phyloP scores from a whole-genome alignment of 2,329 filamentous ascomycete species.

The Colletotrichum endophyticum region DNA sequence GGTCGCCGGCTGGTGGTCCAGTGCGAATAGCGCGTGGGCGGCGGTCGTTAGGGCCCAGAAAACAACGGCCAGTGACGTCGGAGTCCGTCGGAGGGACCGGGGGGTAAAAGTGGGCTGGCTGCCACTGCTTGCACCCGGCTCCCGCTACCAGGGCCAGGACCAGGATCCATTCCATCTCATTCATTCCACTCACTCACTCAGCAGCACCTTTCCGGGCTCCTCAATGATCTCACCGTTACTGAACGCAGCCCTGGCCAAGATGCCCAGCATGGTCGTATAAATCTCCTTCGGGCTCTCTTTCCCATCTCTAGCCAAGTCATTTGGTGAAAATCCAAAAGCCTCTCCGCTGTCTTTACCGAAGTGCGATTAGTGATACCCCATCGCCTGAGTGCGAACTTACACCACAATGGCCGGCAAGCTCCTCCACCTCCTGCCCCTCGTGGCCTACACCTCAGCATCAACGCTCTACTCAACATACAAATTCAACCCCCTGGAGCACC shows the following conservation, averaged over 20 bases:
- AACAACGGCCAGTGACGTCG: slow-evolving; percentile 9
- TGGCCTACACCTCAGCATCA: slow-evolving; percentile 20
- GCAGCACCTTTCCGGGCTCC: background rate
- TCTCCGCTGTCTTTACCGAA: background rate
- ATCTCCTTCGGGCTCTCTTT: background rate
- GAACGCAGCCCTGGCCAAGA: background rate
- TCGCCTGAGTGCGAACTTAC: background rate
- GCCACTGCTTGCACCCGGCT: background rate
- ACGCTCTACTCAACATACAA: slow-evolving; percentile 49
- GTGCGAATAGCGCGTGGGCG: background rate
- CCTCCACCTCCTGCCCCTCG: background rate
- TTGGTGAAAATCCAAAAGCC: background rate
- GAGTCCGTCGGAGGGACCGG: background rate
- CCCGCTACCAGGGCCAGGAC: background rate
- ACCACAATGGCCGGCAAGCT: background rate
- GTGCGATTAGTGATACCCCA: background rate
- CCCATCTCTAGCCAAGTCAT: background rate
- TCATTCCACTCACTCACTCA: background rate
- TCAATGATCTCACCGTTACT: slow-evolving; percentile 2
- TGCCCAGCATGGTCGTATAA: background rate
- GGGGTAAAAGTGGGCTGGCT: background rate
- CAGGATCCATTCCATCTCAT: background rate
- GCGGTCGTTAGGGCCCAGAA: background rate
- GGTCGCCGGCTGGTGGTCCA: background rate
- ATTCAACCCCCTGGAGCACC: slow-evolving; percentile 60